A percentile compares a stretch with the other conserved stretches of the same genome.
Evolutionary conservation across 1,284 basidiomycete species (phyloP).

Genomic region (Moniliella sp.): DNA sequence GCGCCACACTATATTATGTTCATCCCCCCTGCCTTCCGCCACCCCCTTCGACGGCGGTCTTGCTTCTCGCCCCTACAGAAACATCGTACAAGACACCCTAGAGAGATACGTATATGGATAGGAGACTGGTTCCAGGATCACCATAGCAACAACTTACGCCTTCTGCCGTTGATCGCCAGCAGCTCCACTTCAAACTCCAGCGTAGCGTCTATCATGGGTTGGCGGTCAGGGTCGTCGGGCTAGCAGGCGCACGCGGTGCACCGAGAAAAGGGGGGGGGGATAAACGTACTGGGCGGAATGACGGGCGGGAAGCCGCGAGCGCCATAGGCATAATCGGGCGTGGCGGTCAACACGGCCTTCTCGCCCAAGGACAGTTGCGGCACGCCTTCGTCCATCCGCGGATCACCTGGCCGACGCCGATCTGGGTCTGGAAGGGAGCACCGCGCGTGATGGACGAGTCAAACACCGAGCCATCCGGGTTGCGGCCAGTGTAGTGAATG

Average conservation of each 20-base stretch:
- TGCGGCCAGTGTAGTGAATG: constrained; percentile 1
- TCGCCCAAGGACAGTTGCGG: constrained; percentile 35
- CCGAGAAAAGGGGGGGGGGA: constrained; percentile 4
- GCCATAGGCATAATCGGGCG: constrained; percentile 35
- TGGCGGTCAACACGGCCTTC: constrained; percentile 28
- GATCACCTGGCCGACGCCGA: constrained; percentile 34
- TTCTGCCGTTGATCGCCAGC: constrained; percentile 32
- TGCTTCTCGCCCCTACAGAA: too few species aligned
- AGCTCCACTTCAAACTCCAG: constrained; percentile 34
- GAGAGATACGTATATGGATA: too few species aligned
- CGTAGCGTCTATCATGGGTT: constrained; percentile 9
- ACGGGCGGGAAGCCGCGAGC: constrained; percentile 14
- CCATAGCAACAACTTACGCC: neutral
- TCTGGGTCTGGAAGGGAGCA: constrained; percentile 14
- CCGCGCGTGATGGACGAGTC: constrained; percentile 1
- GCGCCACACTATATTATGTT: too few species aligned
- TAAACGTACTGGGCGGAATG: constrained; percentile 29
- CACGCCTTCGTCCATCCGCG: constrained; percentile 36
- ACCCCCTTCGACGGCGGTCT: too few species aligned
- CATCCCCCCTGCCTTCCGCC: too few species aligned
- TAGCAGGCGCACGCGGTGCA: constrained; percentile 1
- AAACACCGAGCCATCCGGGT: neutral
- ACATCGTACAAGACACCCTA: too few species aligned
- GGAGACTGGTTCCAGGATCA: too few species aligned
- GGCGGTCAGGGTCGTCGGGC: neutral